A percentile compares a stretch with the other conserved stretches of the same genome.
Evolutionary conservation across 176 grass and related monocot species (phyloP).

Genomic region (Lolium multiflorum): DNA sequence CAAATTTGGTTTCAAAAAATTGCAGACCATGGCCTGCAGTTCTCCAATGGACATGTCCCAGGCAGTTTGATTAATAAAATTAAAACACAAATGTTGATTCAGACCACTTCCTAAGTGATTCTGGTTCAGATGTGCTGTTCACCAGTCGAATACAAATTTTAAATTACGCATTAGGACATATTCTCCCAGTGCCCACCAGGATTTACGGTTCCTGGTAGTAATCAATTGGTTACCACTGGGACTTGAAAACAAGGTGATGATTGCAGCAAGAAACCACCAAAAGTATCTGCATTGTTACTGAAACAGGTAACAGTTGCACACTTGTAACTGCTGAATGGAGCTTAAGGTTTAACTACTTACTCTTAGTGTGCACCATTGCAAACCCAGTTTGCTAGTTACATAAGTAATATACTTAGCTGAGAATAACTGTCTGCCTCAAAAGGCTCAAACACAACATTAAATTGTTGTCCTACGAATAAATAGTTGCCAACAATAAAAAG

Average conservation of each 20-base stretch:
- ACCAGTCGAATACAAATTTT: not conserved
- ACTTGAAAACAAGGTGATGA: not conserved
- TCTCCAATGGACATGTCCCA: not conserved
- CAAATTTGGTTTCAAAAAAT: not conserved
- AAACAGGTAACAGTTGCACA: not conserved
- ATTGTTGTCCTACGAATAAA: not conserved
- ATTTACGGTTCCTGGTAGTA: not conserved
- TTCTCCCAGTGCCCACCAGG: not conserved
- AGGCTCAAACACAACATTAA: not conserved
- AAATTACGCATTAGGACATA: not conserved
- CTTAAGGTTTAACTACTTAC: conserved; percentile 12
- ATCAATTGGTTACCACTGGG: not conserved
- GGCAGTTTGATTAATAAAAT: not conserved
- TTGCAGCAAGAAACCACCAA: not conserved
- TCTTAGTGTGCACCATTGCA: not conserved
- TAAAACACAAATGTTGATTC: not conserved
- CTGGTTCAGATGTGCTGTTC: not conserved
- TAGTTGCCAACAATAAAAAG: conserved; percentile 16
- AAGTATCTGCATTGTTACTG: not conserved
- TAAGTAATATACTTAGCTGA: conserved; percentile 15
- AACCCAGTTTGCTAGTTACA: not conserved
- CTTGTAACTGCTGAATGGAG: conserved; percentile 11
- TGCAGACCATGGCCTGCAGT: not conserved
- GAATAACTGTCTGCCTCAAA: not conserved
- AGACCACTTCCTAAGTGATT: not conserved